Evolutionary conservation across 495 filamentous ascomycete species (phyloP).

Genomic region (Tuber borchii): DNA sequence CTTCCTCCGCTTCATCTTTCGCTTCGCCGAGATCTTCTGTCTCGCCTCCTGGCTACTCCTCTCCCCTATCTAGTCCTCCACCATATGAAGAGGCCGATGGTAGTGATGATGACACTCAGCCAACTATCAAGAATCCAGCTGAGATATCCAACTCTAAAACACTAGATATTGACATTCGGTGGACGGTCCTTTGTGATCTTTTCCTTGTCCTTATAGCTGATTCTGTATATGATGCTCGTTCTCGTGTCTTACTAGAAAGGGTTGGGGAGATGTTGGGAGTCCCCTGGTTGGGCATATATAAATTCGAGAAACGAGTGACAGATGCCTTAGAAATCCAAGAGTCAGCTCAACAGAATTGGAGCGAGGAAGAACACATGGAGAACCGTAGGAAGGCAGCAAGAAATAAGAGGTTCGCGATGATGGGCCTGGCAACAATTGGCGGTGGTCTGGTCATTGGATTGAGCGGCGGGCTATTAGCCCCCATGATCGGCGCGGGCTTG

Average conservation of each 20-base stretch:
- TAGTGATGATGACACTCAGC: slow-evolving; percentile 25
- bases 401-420: slow-evolving; percentile 80
- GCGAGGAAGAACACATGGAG: slow-evolving; percentile 92
- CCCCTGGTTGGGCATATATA: slow-evolving; percentile 85
- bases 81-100: slow-evolving; percentile 18
- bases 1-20: slow-evolving; percentile 31
- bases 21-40: slow-evolving; percentile 7
- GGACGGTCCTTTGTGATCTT: slow-evolving; percentile 95
- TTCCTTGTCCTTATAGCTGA: slow-evolving; percentile 95
- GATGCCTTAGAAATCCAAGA: slow-evolving; percentile 96
- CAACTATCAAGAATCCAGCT: slow-evolving; percentile 69
- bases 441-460: slow-evolving; percentile 93
- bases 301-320: slow-evolving; percentile 95
- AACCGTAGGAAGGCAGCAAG: slow-evolving; percentile 69
- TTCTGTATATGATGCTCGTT: slow-evolving; percentile 85
- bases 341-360: slow-evolving; percentile 91
- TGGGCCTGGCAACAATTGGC: slow-evolving; percentile 95
- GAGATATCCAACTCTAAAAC: slow-evolving; percentile 72
- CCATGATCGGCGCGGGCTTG: slow-evolving; percentile 89
- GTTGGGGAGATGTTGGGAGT: slow-evolving; percentile 74
- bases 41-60: slow-evolving; percentile 12
- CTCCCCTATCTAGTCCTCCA: slow-evolving; percentile 9
- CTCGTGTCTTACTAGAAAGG: slow-evolving; percentile 73
- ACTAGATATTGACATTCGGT: slow-evolving; percentile 92
- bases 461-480: slow-evolving; percentile 83